Evolutionary conservation across 1,139 yeast genomes (phyloP).

Genomic region (Candida sp.): DNA sequence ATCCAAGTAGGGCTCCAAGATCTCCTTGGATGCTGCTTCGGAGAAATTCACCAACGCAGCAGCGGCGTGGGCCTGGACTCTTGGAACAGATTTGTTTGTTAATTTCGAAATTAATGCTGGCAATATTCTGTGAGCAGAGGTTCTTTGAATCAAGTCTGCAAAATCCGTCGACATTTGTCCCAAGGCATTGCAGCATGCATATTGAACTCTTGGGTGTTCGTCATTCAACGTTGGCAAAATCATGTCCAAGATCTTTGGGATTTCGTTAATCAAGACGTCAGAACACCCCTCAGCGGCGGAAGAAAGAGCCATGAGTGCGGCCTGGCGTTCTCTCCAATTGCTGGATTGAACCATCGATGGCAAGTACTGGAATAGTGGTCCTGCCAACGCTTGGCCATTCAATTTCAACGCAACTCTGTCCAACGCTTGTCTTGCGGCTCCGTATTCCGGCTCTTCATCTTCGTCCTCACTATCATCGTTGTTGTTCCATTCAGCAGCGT

Average conservation of each 20-base stretch:
- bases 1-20: constrained; percentile 90
- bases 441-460: constrained; percentile 86
- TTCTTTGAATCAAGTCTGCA: constrained; percentile 85
- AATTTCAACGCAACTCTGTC: constrained; percentile 88
- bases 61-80: constrained; percentile 98
- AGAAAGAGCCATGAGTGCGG: constrained; percentile 95
- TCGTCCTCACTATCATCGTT: constrained; percentile 80
- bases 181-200: constrained; percentile 95
- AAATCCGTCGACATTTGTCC: constrained; percentile 99
- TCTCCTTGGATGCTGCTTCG: constrained; percentile 88
- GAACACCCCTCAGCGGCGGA: constrained; percentile 98
- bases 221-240: constrained; percentile 83
- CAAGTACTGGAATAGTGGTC: constrained; percentile 83
- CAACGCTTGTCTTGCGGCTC: constrained; percentile 92
- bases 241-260: constrained; percentile 81
- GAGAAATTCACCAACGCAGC: constrained; percentile 97
- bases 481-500: constrained; percentile 86
- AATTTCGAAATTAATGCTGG: constrained; percentile 90
- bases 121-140: constrained; percentile 76
- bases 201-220: constrained; percentile 92
- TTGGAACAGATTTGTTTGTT: constrained; percentile 70
- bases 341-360: constrained; percentile 80
- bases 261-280: constrained; percentile 83
- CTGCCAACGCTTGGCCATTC: constrained; percentile 84
- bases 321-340: constrained; percentile 96